Percentiles rank a stretch among this genome's conserved stretches.
phyloP scores from a whole-genome alignment of 208 protist genomes.

The Porcisia deanei region DNA sequence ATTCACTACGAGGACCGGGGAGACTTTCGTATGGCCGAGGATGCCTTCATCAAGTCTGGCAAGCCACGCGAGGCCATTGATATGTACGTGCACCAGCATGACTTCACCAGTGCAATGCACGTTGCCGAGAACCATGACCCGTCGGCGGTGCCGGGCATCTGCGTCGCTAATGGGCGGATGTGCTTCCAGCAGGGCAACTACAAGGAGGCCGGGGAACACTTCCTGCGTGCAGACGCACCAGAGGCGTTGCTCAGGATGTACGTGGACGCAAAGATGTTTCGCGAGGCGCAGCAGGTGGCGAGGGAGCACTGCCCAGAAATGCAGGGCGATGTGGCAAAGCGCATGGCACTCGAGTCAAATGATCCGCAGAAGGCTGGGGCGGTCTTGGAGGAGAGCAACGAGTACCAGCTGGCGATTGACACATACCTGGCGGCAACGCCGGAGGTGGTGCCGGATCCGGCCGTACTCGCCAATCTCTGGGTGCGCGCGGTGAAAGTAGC shows the following conservation, averaged over 20 bases:
- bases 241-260: constrained; percentile 95
- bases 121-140: constrained; percentile 95
- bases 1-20: constrained; percentile 97
- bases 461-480: constrained; percentile 88
- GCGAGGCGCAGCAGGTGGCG: constrained; percentile 93
- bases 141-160: constrained; percentile 78
- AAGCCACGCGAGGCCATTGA: constrained; percentile 96
- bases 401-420: constrained; percentile 95
- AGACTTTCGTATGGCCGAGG: constrained; percentile 95
- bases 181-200: constrained; percentile 92
- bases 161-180: constrained; percentile 87
- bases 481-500: constrained; percentile 95
- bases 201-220: constrained; percentile 90
- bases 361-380: constrained; percentile 88
- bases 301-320: constrained; percentile 90
- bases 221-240: constrained; percentile 91
- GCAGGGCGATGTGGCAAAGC: constrained; percentile 82
- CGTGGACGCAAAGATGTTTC: constrained; percentile 91
- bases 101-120: constrained; percentile 96
- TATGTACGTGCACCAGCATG: constrained; percentile 97
- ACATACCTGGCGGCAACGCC: constrained; percentile 88
- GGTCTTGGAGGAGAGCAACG: constrained; percentile 92
- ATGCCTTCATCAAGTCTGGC: constrained; percentile 95
- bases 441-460: constrained; percentile 65
- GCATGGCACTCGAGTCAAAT: constrained; percentile 83